Evolutionary conservation across 148 eudicot genomes (phyloP), one percentile per base, ranked within the genome.

Genomic region (Hydrangea macrophylla): DNA sequence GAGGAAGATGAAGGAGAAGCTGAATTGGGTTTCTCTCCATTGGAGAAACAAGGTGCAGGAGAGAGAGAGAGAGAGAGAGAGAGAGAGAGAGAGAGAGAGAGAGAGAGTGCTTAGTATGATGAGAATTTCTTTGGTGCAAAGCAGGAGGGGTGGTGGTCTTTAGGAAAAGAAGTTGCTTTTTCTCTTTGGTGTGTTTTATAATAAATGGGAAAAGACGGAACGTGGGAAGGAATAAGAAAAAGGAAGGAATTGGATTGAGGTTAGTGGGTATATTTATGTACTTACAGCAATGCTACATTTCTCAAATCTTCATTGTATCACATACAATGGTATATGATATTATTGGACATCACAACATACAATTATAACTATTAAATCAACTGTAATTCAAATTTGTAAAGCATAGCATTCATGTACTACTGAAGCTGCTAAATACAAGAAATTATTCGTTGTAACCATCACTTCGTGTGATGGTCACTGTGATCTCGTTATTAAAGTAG

Each of bases 111-210:
- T 60, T 28, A 73, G 68, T 65, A 78, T 75, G 79, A 83, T 83
- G 84, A 74, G 76, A 70, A 76, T 76, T 81, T 66, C 80, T 64
- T 73, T 55, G 78, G 79, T 70, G 72, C 67, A 75, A 75, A 73
- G 82, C 58, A 35, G 79, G 39, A n/a, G 39, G 76, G 77, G 50
- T 69, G 55, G 59, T 6, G 51, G 24, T 55, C 73, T 31, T 70
- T 73, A 50, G 71, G 54, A 77, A 55, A 26, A 25, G 35, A 24
- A 13, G 24, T 35, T 55, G 25, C 22, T 69, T 69, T 58, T 35
- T 15, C 7, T 25, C 18, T 31, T 65, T 53, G 12, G 30, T 58
- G 3, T 58, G 30, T 40, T 69, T 42, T 69, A 31, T 44, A 76
- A n/a, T n/a, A 70, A 71, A 68, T 48, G 53, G 22, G 48, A 76